Percentiles rank a stretch among this genome's conserved stretches.
These are phyloP conservation scores for Pythium oligandrum DNA, from an alignment of 352 stramenopile genomes.

Conservation along the genomic window DNA sequence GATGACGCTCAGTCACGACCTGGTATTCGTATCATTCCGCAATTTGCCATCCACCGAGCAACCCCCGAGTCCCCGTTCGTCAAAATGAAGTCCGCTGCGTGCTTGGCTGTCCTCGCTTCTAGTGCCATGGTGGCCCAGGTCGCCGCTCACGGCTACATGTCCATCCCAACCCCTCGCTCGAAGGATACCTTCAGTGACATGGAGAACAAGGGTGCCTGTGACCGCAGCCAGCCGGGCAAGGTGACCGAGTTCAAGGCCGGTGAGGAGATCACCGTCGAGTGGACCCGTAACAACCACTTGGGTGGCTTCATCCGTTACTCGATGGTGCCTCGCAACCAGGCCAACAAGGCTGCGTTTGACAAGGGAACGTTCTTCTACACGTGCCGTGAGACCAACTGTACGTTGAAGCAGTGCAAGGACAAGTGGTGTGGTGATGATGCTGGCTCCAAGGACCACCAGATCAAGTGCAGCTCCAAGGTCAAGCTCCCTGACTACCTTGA, in stretches of 20 bases:
- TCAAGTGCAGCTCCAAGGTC: constrained; percentile 43
- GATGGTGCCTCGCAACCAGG: no score
- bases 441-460: constrained; percentile 25
- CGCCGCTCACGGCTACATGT: constrained; percentile 38
- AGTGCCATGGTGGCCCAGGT: not conserved
- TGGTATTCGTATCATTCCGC: no score
- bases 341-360: constrained; percentile 35
- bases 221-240: constrained; percentile 26
- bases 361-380: constrained; percentile 35
- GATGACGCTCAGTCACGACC: no score
- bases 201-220: constrained; percentile 27
- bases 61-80: no score
- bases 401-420: constrained; percentile 36
- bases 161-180: constrained; percentile 41
- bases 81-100: constrained; percentile 4
- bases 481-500: constrained; percentile 38
- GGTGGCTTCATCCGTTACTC: no score
- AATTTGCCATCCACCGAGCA: no score
- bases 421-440: constrained; percentile 36
- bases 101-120: not conserved
- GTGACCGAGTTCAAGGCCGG: no score
- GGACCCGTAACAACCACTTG: no score
- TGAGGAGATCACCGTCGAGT: no score
- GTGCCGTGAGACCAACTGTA: constrained; percentile 10
- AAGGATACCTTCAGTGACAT: constrained; percentile 26